phyloP scores from a whole-genome alignment of 192 early-diverging fungal genomes.

The Pecoramyces ruminantium region DNA sequence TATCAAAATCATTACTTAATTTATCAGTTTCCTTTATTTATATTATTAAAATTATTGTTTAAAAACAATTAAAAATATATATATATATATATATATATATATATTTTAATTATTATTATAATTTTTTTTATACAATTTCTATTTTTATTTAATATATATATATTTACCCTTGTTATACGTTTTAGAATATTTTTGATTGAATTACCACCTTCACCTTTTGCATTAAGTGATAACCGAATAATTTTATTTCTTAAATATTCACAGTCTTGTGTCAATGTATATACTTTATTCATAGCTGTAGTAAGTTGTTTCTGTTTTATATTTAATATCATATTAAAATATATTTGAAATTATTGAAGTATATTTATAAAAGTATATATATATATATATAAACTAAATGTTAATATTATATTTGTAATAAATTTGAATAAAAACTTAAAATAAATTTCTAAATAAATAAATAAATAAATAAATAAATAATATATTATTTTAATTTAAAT shows the following conservation, averaged over 20 bases:
- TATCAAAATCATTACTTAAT: constrained; percentile 26
- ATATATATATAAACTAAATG: too few species aligned
- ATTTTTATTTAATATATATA: background rate
- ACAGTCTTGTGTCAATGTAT: constrained; percentile 27
- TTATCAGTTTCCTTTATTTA: constrained; percentile 27
- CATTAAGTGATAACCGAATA: constrained; percentile 36
- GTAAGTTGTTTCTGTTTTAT: constrained; percentile 20
- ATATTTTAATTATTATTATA: background rate
- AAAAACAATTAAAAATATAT: too few species aligned
- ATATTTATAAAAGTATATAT: too few species aligned
- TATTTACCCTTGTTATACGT: constrained; percentile 21
- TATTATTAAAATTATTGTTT: too few species aligned
- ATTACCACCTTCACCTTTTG: constrained; percentile 40
- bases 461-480: too few species aligned
- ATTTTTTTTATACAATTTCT: background rate
- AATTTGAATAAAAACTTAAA: too few species aligned
- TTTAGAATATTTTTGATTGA: constrained; percentile 45
- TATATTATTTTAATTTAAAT: too few species aligned
- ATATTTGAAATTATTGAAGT: too few species aligned
- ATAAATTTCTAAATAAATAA: too few species aligned
- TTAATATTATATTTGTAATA: too few species aligned
- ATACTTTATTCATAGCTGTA: constrained; percentile 15
- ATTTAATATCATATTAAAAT: too few species aligned
- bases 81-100: too few species aligned
- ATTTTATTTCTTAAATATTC: constrained; percentile 45